Conservation (phyloP, 495 filamentous ascomycete genomes). For the Penicillium cosmopolitanum region DNA sequence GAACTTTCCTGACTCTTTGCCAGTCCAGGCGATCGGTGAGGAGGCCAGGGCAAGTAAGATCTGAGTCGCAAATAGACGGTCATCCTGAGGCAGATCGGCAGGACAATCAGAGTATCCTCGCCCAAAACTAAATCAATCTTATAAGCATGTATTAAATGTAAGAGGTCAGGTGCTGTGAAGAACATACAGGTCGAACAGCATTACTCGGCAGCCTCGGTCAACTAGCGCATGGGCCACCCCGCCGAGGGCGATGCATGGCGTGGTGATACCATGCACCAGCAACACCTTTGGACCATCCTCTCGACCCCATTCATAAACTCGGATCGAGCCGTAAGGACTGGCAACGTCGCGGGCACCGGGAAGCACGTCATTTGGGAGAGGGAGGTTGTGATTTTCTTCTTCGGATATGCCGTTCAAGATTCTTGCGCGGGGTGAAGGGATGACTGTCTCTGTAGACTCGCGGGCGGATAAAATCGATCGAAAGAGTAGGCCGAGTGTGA, state of each 20-base stretch:
- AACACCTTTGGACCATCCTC: slow-evolving; percentile 76
- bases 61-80: slow-evolving; percentile 73
- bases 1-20: slow-evolving; percentile 58
- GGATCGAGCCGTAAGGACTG: slow-evolving; percentile 77
- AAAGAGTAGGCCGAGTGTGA: slow-evolving; percentile 46
- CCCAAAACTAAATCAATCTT: slow-evolving; percentile 59
- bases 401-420: slow-evolving; percentile 50
- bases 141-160: neutral
- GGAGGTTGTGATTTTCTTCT: slow-evolving; percentile 52
- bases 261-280: slow-evolving; percentile 85
- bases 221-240: slow-evolving; percentile 70
- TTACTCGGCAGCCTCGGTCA: slow-evolving; percentile 75
- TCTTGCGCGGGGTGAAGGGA: slow-evolving; percentile 52
- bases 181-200: slow-evolving; percentile 70
- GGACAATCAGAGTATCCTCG: slow-evolving; percentile 79
- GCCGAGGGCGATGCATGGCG: slow-evolving; percentile 73
- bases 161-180: neutral
- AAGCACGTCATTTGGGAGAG: slow-evolving; percentile 74
- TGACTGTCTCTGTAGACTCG: slow-evolving; percentile 22
- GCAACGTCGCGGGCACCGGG: slow-evolving; percentile 75
- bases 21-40: slow-evolving; percentile 69
- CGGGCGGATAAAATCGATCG: slow-evolving; percentile 35
- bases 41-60: slow-evolving; percentile 73
- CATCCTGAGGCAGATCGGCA: slow-evolving; percentile 67
- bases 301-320: slow-evolving; percentile 93